phyloP scores from a whole-genome alignment of 148 eudicot genomes.

The Vaccinium macrocarpon region DNA sequence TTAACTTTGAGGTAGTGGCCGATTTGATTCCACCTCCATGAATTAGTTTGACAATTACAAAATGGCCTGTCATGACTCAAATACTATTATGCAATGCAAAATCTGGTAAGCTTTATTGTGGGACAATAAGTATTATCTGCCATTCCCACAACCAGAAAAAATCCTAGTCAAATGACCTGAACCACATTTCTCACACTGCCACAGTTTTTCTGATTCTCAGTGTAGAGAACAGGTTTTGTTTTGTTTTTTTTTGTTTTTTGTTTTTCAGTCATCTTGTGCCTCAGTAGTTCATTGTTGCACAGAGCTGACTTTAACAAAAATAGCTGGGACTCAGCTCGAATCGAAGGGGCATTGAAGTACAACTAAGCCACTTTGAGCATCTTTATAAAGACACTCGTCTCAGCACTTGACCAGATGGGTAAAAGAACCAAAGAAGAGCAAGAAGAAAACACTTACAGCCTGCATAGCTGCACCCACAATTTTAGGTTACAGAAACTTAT shows the following conservation, averaged over 20 bases:
- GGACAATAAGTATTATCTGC: background rate
- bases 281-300: background rate
- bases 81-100: background rate
- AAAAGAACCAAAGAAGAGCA: background rate
- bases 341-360: background rate
- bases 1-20: constrained; percentile 2
- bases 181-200: background rate
- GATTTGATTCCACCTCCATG: background rate
- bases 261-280: background rate
- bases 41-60: background rate
- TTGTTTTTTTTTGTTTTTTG: background rate
- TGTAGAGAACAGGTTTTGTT: background rate
- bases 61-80: background rate
- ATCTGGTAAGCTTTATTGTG: background rate
- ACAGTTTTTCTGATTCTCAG: background rate
- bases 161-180: background rate
- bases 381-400: background rate
- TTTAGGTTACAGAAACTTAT: background rate
- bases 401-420: background rate
- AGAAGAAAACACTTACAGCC: background rate
- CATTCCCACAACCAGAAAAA: constrained; percentile 5
- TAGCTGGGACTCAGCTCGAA: background rate
- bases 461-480: background rate
- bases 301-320: background rate
- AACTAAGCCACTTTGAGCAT: background rate